These are phyloP conservation scores for Penicillium paneum DNA, from an alignment of 2,329 filamentous ascomycete genomes.

Conservation along the genomic window DNA sequence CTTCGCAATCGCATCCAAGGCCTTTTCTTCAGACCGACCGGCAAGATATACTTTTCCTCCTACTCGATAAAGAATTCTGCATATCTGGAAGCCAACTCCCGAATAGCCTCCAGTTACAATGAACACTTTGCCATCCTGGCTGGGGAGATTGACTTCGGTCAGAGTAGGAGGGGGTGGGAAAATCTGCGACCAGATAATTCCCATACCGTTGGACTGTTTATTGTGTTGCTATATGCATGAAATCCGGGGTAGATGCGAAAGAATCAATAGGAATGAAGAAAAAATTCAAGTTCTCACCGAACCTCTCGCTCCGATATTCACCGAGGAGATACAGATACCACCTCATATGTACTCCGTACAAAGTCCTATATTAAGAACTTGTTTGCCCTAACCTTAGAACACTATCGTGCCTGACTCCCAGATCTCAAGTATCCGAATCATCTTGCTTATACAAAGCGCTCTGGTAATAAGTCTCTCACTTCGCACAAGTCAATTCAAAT, in stretches of 20 bases:
- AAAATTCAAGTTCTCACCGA: not conserved
- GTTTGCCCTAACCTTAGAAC: not conserved
- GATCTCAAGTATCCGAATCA: too few relatives aligned
- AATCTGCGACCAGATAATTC: conserved; percentile 17
- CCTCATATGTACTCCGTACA: not conserved
- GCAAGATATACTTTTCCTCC: conserved; percentile 28
- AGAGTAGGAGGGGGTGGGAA: conserved; percentile 20
- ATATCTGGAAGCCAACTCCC: conserved; percentile 26
- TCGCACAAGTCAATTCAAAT: not conserved
- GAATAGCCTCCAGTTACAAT: conserved; percentile 27
- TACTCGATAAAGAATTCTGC: conserved; percentile 21
- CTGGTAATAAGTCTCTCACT: not conserved
- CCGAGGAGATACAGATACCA: not conserved
- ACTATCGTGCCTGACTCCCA: too few relatives aligned
- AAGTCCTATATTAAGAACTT: not conserved
- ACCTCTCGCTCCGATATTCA: not conserved
- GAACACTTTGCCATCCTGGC: conserved; percentile 25
- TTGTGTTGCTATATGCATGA: not conserved
- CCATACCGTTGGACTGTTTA: conserved; percentile 6
- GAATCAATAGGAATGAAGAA: not conserved
- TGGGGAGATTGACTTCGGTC: conserved; percentile 21
- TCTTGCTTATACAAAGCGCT: not conserved
- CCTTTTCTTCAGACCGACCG: conserved; percentile 27
- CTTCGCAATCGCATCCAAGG: conserved; percentile 31
- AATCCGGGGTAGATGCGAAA: not conserved